Percentiles rank a stretch among this genome's conserved stretches.
Evolutionary conservation across 768 basidiomycete species (phyloP).

Genomic region (Tulasnella sp.): DNA sequence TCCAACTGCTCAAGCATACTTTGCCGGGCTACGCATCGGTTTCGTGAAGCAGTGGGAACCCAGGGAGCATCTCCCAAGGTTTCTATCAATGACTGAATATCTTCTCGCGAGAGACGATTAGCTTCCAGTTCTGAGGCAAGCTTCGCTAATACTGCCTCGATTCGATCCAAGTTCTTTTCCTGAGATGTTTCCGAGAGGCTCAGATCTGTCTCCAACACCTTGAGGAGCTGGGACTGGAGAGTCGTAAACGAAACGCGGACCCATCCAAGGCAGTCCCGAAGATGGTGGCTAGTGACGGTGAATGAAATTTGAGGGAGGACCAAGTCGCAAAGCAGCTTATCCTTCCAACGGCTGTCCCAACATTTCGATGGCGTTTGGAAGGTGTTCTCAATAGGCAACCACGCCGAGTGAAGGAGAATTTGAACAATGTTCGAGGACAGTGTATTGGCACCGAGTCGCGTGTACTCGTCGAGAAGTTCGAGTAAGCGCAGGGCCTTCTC

Average conservation of each 20-base stretch:
- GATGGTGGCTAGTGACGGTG: neutral
- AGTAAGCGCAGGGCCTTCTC: neutral
- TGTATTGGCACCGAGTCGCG: neutral
- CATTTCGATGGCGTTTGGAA: neutral
- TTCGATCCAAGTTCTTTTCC: too few relatives aligned
- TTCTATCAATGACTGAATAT: too few relatives aligned
- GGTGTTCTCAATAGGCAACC: neutral
- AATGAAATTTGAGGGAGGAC: neutral
- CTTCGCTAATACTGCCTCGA: too few relatives aligned
- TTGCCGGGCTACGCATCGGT: too few relatives aligned
- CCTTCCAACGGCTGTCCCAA: neutral
- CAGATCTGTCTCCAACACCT: too few relatives aligned
- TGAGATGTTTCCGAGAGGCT: too few relatives aligned
- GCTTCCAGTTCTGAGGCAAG: too few relatives aligned
- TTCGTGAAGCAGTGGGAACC: too few relatives aligned
- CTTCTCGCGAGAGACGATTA: too few relatives aligned
- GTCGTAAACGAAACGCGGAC: neutral
- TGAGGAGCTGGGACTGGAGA: neutral
- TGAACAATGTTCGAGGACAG: neutral
- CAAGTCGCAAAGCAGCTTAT: neutral
- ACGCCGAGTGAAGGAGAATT: too few relatives aligned
- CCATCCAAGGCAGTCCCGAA: slow-evolving; percentile 10
- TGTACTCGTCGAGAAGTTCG: neutral
- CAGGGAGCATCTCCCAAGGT: too few relatives aligned
- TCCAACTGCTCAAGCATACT: too few relatives aligned